phyloP scores from a whole-genome alignment of 1,284 basidiomycete genomes.

The Marasmius sp. region DNA sequence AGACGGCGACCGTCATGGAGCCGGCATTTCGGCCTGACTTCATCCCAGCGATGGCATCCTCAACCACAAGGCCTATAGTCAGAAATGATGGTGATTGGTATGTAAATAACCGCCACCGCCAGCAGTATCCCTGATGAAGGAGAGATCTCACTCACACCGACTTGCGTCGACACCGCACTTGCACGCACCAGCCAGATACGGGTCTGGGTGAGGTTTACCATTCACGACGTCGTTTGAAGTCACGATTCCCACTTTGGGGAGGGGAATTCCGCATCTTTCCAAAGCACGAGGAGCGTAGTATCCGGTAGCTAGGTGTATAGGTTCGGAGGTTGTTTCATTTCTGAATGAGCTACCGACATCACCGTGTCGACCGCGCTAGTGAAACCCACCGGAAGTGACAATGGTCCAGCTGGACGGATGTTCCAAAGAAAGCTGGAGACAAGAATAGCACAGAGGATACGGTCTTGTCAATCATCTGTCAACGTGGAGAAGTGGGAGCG shows the following conservation, averaged over 20 bases:
- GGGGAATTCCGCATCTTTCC: constrained; percentile 53
- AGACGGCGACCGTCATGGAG: constrained; percentile 71
- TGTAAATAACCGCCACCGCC: background rate
- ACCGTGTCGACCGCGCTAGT: background rate
- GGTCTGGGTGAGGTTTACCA: constrained; percentile 83
- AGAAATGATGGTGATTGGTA: background rate
- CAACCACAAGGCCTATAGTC: constrained; percentile 69
- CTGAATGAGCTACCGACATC: background rate
- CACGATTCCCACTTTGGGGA: constrained; percentile 57
- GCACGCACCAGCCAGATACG: constrained; percentile 68
- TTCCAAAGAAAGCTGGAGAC: constrained; percentile 8
- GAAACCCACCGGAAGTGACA: constrained; percentile 66
- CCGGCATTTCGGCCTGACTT: constrained; percentile 75
- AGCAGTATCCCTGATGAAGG: background rate
- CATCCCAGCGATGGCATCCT: constrained; percentile 83
- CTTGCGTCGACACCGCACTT: constrained; percentile 47
- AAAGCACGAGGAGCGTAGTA: constrained; percentile 68
- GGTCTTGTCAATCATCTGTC: background rate
- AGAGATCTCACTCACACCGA: constrained; percentile 43
- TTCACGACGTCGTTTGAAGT: constrained; percentile 73
- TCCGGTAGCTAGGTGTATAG: constrained; percentile 53
- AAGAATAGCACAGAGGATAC: background rate
- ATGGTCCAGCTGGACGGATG: constrained; percentile 59
- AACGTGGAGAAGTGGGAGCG: too few relatives aligned
- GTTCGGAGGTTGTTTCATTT: background rate